These are phyloP conservation scores for Phytophthora podocarpi DNA, from an alignment of 352 stramenopile species.

Conservation along the genomic window DNA sequence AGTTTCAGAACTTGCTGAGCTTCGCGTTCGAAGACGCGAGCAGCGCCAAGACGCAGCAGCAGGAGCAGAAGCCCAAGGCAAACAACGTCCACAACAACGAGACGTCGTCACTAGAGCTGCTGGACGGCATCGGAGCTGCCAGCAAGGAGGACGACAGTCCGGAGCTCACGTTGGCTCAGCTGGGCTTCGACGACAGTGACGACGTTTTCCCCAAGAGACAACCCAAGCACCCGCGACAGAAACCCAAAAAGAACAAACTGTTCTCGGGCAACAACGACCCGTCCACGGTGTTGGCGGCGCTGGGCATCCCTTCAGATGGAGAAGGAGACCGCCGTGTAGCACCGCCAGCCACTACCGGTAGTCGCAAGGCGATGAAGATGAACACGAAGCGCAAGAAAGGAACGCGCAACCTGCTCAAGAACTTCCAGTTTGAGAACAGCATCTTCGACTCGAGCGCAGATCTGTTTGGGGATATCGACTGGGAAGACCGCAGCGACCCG, in stretches of 20 bases:
- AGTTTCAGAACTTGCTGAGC: slow-evolving; percentile 84
- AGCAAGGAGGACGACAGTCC: slow-evolving; percentile 29
- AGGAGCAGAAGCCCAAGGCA: slow-evolving; percentile 14
- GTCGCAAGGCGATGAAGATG: slow-evolving; percentile 66
- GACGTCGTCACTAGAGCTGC: slow-evolving; percentile 17
- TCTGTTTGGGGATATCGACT: slow-evolving; percentile 81
- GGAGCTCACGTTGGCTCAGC: slow-evolving; percentile 47
- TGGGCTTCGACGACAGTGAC: slow-evolving; percentile 47
- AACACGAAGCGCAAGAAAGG: slow-evolving; percentile 79
- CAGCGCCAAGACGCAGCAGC: neutral
- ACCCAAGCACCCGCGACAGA: slow-evolving; percentile 40
- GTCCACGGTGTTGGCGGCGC: slow-evolving; percentile 35
- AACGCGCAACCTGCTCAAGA: slow-evolving; percentile 69
- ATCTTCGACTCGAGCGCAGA: slow-evolving; percentile 73
- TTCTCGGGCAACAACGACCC: slow-evolving; percentile 37
- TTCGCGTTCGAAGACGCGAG: slow-evolving; percentile 64
- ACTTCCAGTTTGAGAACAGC: slow-evolving; percentile 89
- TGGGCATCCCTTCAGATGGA: slow-evolving; percentile 36
- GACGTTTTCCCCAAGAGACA: slow-evolving; percentile 40
- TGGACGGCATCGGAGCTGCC: slow-evolving; percentile 33
- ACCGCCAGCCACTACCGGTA: neutral
- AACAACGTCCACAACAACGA: neutral
- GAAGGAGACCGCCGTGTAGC: slow-evolving; percentile 11
- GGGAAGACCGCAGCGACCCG: slow-evolving; percentile 53
- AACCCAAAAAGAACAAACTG: slow-evolving; percentile 48